These are phyloP conservation scores for Epichloe sibirici DNA, from an alignment of 2,329 filamentous ascomycete genomes.

Conservation along the genomic window DNA sequence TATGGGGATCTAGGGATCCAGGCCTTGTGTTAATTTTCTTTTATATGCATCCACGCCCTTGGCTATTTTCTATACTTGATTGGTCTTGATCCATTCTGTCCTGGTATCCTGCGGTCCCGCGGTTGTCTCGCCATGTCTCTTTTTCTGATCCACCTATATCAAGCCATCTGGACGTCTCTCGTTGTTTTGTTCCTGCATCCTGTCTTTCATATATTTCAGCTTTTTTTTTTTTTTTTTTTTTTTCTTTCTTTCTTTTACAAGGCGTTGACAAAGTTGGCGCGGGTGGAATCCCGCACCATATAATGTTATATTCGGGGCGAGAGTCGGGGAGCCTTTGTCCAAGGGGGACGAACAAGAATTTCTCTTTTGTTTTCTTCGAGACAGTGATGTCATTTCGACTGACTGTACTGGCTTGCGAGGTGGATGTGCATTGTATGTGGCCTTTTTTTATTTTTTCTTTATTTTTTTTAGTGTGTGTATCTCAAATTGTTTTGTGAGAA, in stretches of 20 bases:
- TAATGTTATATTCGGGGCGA: constrained; percentile 1
- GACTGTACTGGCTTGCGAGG: not conserved
- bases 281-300: not conserved
- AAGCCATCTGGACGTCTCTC: not conserved
- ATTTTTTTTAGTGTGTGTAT: no score
- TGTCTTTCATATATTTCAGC: not conserved
- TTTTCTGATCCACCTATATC: not conserved
- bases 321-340: constrained; percentile 7
- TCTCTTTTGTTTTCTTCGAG: no score
- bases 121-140: not conserved
- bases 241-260: no score
- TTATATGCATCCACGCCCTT: not conserved
- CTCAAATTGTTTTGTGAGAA: no score
- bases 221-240: no score
- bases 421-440: not conserved
- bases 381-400: no score
- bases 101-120: not conserved
- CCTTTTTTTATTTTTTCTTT: no score
- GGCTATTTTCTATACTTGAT: not conserved
- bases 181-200: not conserved
- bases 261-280: not conserved
- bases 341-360: not conserved
- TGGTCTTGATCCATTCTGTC: not conserved
- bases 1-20: not conserved
- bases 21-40: not conserved